These are phyloP conservation scores for Buddleja alternifolia DNA, from an alignment of 257 asterid species.

Conservation along the genomic window DNA sequence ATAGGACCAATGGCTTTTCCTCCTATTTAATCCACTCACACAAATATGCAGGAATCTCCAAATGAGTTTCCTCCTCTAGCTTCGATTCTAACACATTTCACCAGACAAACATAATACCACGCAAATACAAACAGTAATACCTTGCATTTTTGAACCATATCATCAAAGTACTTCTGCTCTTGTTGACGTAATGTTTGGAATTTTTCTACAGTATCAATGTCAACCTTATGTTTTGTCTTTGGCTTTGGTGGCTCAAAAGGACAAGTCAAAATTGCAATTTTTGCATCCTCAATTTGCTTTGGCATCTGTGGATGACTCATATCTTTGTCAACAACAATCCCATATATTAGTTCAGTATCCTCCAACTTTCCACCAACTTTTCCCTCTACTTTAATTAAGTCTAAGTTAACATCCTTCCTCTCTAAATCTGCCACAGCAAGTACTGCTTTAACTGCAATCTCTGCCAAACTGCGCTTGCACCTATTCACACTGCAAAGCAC, in stretches of 20 bases:
- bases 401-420: slow-evolving; percentile 79
- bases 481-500: slow-evolving; percentile 66
- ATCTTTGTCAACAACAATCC: slow-evolving; percentile 76
- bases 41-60: slow-evolving; percentile 3
- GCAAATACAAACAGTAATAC: slow-evolving; percentile 34
- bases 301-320: slow-evolving; percentile 93
- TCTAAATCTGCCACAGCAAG: slow-evolving; percentile 79
- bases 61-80: slow-evolving; percentile 1
- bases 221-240: slow-evolving; percentile 88
- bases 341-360: slow-evolving; percentile 72
- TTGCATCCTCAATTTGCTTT: slow-evolving; percentile 71
- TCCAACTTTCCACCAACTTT: slow-evolving; percentile 82
- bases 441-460: slow-evolving; percentile 86
- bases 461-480: slow-evolving; percentile 76
- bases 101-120: slow-evolving; percentile 7
- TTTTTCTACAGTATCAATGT: slow-evolving; percentile 72
- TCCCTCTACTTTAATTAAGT: slow-evolving; percentile 78
- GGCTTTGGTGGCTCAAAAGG: slow-evolving; percentile 89
- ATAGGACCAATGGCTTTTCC: background rate
- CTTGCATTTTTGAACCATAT: slow-evolving; percentile 85
- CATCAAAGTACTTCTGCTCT: slow-evolving; percentile 75
- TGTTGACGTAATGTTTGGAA: slow-evolving; percentile 64
- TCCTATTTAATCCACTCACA: background rate
- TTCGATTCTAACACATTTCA: background rate
- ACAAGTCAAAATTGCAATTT: slow-evolving; percentile 75